Conservation (phyloP, 352 stramenopile genomes). For the Saprolegnia diclina region DNA sequence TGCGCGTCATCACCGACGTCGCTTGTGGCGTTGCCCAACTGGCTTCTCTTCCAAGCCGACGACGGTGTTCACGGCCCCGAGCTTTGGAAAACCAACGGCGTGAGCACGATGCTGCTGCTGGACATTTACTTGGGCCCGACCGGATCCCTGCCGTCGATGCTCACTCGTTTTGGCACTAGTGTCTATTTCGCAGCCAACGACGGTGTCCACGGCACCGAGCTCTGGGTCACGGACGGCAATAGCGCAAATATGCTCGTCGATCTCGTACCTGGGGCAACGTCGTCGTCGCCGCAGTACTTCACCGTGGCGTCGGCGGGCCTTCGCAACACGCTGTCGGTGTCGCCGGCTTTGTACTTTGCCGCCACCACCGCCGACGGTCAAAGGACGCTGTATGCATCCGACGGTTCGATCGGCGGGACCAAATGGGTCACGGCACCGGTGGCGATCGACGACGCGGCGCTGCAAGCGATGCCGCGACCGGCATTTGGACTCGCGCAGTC, state of each 20-base stretch:
- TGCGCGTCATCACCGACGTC: constrained; percentile 48
- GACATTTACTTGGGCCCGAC: constrained; percentile 47
- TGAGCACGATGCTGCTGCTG: constrained; percentile 44
- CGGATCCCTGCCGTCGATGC: constrained; percentile 45
- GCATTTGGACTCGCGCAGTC: not conserved
- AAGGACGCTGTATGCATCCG: not conserved
- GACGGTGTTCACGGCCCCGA: constrained; percentile 76
- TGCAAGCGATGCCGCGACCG: constrained; percentile 3
- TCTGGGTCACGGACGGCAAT: constrained; percentile 59
- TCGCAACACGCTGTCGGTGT: not conserved
- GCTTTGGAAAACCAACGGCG: constrained; percentile 74
- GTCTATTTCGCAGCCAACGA: constrained; percentile 65
- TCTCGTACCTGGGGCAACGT: constrained; percentile 10
- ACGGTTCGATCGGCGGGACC: not conserved
- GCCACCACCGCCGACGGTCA: not conserved
- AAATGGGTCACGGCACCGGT: not conserved
- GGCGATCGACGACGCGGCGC: not conserved
- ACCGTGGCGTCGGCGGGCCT: constrained; percentile 5
- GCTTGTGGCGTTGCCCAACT: constrained; percentile 34
- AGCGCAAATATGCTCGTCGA: constrained; percentile 39
- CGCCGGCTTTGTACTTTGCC: not conserved
- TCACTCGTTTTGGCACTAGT: constrained; percentile 40
- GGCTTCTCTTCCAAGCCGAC: constrained; percentile 78
- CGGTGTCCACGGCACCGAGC: constrained; percentile 50
- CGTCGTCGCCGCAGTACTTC: constrained; percentile 2